Evolutionary conservation across 1,284 basidiomycete genomes (phyloP), one percentile per base, ranked within the genome.

Genomic region (Leucoagaricus sp.): DNA sequence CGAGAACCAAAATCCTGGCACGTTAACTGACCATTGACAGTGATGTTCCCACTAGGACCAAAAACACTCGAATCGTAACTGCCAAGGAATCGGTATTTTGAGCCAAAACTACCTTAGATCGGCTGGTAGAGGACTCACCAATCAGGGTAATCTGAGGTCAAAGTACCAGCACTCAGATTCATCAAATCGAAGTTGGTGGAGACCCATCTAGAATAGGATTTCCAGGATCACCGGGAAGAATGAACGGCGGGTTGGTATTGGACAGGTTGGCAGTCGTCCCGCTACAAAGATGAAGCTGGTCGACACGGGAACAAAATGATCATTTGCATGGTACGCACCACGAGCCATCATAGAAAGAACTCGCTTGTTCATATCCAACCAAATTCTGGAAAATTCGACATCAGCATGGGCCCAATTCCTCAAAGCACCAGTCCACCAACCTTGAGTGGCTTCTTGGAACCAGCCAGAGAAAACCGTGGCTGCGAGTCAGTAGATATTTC

Each of bases 301-400:
- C 33, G 31, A 41, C 28, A 50, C 40, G 49, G 44, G 19, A 48
- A 42, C 41, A 44, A 52, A 19, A 9, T n/a, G 6, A 28, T 36
- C 21, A 25, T 19, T 15, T n/a, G 41, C 19, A 60, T 59, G 50
- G 17, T 41, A 67, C 79, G 56, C 58, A 84, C 85, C 86, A 87
- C 29, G 84, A 84, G 28, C 80, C 76, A 52, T 79, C 73, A 66
- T 85, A 87, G 68, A 88, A 87, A 2, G 84, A 86, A 38, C 79
- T 81, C 12, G 78, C 75, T 61, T 89, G 53, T 89, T 88, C 85
- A 90, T 89, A 67, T 91, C 89, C 0, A 90, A 75, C 89, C 89
- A 91, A 51, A 90, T 81, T 3, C 87, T 87, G 34, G 82, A 82
- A 64, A 84, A 86, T 40, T 80, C 75, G 21, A 89, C 76, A 1